Base-by-base conservation (phyloP, 768 basidiomycete genomes). In the Lactarius hengduanensis region DNA sequence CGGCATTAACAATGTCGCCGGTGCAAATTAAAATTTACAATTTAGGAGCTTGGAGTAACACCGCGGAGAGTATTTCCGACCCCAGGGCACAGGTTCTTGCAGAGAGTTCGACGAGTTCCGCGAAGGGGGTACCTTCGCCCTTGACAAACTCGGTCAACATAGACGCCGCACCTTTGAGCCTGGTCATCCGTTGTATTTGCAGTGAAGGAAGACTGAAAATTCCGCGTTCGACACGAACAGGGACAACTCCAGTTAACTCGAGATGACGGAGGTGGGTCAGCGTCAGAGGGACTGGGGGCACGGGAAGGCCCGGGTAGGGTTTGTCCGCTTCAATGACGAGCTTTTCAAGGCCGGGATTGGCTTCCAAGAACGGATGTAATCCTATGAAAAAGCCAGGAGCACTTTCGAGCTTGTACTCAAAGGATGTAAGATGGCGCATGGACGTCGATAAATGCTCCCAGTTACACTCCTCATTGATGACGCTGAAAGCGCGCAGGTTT, bases 271-370 rank as follows among this genome's bases (percentile, higher is more conserved):
- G 69, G 28, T 62, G 60, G 32, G 38, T 6, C 43, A 65, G 47
- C 30, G 61, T 70, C 30, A 32, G 32, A 32, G 32, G 32, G 32
- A 32, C 43, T 9, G 56, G 36, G 34, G 15, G 3, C 26, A 2
- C 9, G 34, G 9, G 34, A 9, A 1, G 9, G 9, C 32, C 32
- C 6, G 32, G 30, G 30, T 6, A 30, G 30, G 30, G 32, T 7
- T 8, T 32, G 34, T 34, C 34, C 34, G 34, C 34, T 9, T 9
- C 1, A 5, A 15, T 7, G 36, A 65, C 56, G 18, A 76, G 55
- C 26, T 45, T 64, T 55, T 71, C 68, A 20, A 76, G 66, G 3
- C 58, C 32, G 15, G 63, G 65, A 57, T 75, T 74, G 15, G 53
- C 56, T 36, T 68, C 67, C 20, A 77, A 56, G 43, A 76, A 34